phyloP scores from a whole-genome alignment of 345 rosid genomes.

The Heritiera littoralis region DNA sequence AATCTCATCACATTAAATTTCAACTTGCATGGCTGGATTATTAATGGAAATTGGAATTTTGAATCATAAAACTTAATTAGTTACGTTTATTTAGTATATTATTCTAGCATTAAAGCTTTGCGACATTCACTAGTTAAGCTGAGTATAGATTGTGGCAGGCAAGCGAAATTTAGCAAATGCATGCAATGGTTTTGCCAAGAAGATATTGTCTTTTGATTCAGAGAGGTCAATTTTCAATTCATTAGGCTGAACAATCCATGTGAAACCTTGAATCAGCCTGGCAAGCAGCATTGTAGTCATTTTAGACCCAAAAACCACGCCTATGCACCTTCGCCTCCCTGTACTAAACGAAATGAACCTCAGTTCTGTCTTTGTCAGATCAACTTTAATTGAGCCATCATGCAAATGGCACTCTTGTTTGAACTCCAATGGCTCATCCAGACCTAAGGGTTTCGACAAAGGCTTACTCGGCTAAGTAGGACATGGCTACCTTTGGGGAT shows the following conservation, averaged over 20 bases:
- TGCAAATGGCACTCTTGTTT: background rate
- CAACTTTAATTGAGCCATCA: background rate
- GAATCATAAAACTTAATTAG: no score
- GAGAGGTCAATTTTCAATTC: background rate
- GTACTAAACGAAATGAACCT: constrained; percentile 10
- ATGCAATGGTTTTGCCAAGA: constrained; percentile 17
- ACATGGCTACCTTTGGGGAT: background rate
- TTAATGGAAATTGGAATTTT: no score
- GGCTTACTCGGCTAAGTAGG: background rate
- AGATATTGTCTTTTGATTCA: background rate
- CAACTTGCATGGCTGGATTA: no score
- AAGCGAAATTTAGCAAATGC: constrained; percentile 14
- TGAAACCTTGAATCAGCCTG: constrained; percentile 18
- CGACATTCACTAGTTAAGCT: background rate
- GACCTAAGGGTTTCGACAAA: background rate
- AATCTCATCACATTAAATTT: no score
- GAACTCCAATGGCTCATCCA: background rate
- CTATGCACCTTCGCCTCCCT: background rate
- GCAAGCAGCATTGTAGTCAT: constrained; percentile 1
- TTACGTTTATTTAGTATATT: no score
- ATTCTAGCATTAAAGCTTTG: background rate
- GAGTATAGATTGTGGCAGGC: background rate
- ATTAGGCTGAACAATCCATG: background rate
- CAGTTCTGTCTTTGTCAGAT: background rate
- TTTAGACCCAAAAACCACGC: constrained; percentile 1